phyloP scores from a whole-genome alignment of 441 rosid genomes.

The Aleurites moluccanus region DNA sequence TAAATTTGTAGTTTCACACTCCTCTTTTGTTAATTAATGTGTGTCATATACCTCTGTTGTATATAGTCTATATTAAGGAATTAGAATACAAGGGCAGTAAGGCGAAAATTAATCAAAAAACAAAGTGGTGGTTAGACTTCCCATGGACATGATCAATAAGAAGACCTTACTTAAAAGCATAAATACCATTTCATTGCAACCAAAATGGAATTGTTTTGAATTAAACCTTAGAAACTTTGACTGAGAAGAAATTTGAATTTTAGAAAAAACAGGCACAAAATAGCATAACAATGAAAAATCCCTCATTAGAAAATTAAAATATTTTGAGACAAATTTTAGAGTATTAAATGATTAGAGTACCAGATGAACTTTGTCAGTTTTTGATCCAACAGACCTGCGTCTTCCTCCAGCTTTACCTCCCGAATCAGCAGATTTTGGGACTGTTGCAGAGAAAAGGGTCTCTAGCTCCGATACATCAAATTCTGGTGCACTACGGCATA shows the following conservation, averaged over 20 bases:
- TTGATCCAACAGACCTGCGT: conserved; percentile 71
- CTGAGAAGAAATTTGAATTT: conserved; percentile 11
- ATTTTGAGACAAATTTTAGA: not conserved
- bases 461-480: conserved; percentile 96
- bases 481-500: conserved; percentile 63
- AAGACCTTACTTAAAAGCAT: not conserved
- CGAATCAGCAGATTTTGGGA: conserved; percentile 62
- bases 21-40: not conserved
- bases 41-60: not conserved
- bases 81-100: not conserved
- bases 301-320: not conserved
- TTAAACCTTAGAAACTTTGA: not conserved
- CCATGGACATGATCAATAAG: not conserved
- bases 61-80: not conserved
- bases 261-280: no score
- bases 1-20: not conserved
- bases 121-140: not conserved
- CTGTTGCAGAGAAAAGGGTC: conserved; percentile 81
- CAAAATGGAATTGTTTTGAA: not conserved
- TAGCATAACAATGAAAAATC: not conserved
- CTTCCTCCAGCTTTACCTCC: conserved; percentile 62
- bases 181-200: not conserved
- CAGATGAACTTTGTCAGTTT: conserved; percentile 86
- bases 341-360: conserved; percentile 35
- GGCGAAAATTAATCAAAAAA: not conserved